Percentiles rank a stretch among this genome's conserved stretches.
Conservation (phyloP, 768 basidiomycete genomes). For the Bullera alba region DNA sequence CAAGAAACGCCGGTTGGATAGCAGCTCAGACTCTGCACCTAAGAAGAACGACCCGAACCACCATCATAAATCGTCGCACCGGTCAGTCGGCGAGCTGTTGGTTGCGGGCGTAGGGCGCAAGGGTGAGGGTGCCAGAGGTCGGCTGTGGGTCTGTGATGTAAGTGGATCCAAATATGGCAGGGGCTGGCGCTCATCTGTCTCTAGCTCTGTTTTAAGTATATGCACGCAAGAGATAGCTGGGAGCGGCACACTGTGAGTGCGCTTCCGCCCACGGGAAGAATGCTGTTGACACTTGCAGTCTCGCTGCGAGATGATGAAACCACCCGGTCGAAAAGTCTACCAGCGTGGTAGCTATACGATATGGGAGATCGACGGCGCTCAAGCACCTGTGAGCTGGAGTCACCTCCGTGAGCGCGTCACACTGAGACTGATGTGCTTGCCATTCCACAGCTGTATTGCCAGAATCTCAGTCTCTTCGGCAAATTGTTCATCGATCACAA, state of each 20-base stretch:
- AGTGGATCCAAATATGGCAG: conserved; percentile 2
- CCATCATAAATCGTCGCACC: background rate
- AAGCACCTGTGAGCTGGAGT: conserved; percentile 61
- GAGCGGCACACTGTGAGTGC: conserved; percentile 56
- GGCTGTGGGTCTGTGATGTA: conserved; percentile 44
- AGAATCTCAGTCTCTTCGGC: conserved; percentile 89
- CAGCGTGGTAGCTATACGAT: conserved; percentile 80
- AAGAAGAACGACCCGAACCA: background rate
- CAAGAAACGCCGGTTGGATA: too few species aligned
- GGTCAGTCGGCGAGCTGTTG: conserved; percentile 19
- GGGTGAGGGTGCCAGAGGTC: conserved; percentile 32
- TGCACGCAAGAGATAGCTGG: conserved; percentile 66
- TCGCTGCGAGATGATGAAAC: conserved; percentile 41
- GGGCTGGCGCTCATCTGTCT: background rate
- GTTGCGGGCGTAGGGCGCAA: conserved; percentile 26
- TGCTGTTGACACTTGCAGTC: conserved; percentile 1
- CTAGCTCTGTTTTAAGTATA: conserved; percentile 84
- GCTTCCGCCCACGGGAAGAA: background rate
- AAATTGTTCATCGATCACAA: conserved; percentile 99
- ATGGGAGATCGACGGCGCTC: conserved; percentile 90
- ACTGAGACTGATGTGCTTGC: background rate
- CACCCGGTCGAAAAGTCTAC: conserved; percentile 86
- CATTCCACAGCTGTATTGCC: conserved; percentile 73
- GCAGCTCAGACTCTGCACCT: background rate
- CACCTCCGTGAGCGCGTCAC: background rate